Base-by-base conservation (phyloP, 1,284 basidiomycete species). In the Mycosarcoma maydis region DNA sequence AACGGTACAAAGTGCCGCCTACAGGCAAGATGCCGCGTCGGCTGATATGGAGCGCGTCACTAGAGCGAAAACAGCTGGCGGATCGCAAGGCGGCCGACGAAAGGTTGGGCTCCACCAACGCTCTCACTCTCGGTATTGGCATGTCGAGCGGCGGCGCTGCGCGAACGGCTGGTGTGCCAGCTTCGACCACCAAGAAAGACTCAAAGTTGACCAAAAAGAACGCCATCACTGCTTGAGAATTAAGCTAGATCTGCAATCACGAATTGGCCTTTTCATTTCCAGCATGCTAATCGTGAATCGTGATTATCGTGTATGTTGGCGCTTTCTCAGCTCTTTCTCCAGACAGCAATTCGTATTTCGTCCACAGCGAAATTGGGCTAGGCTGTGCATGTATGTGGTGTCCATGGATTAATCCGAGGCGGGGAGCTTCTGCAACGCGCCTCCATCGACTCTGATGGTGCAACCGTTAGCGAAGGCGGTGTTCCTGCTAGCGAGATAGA, bases 11-110 rank as follows among this genome's bases (percentile, higher is more conserved):
- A 46, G 76, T 80, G 32, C 77, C 76, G 9, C 77, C 76, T 6
- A 77, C 68, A 23, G 79, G 79, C 38, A 78, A 76, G 60, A 68
- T 81, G 60, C 79, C 79, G 8, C 37, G 59, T 22, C 43, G 75
- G 23, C 11, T 43, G 16, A 51, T 80, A 34, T 72, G 71, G 58
- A 49, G 47, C 19, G 38, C 40, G 5, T 51, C 49, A 1, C 17
- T 38, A 7, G 64, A 59, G 34, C 22, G 42, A 22, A 52, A 47
- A 32, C 19, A 27, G 34, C 9, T 41, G 10, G 36, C 10, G 29
- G 53, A 54, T 11, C 34, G 41, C 30, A 41, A 30, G 32, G 38
- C 22, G 34, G 33, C 22, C 10, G 40, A 23, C 6, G 40, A 44
- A n/a, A n/a, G n/a, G n/a, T n/a, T n/a, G n/a, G n/a, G n/a, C n/a